Conservation (phyloP, 495 filamentous ascomycete genomes). For the Platismatia glauca region DNA sequence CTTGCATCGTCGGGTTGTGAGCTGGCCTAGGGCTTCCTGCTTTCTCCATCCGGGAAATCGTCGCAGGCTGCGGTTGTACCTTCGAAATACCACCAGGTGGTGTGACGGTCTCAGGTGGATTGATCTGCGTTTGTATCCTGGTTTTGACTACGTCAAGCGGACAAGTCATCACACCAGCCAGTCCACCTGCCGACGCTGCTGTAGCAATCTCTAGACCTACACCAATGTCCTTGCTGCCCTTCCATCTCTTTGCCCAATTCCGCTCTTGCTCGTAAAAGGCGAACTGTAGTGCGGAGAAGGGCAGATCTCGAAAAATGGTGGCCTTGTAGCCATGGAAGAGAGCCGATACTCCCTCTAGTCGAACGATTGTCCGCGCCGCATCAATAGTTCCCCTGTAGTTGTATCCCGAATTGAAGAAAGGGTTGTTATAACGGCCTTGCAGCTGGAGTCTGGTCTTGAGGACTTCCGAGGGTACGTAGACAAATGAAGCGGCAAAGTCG, state of each 20-base stretch:
- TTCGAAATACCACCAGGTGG: constrained; percentile 15
- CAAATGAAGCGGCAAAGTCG: constrained; percentile 80
- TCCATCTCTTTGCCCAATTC: constrained; percentile 64
- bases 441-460: constrained; percentile 91
- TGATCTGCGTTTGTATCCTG: constrained; percentile 88
- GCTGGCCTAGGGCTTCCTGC: background rate
- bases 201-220: constrained; percentile 78
- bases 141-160: constrained; percentile 98
- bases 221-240: constrained; percentile 69
- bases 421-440: constrained; percentile 92
- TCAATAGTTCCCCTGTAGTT: constrained; percentile 78
- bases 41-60: constrained; percentile 8
- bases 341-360: constrained; percentile 69
- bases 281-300: constrained; percentile 92
- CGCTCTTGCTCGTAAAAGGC: constrained; percentile 97
- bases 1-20: background rate
- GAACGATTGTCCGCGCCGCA: constrained; percentile 74
- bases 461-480: constrained; percentile 95
- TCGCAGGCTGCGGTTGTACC: constrained; percentile 13
- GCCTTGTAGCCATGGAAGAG: constrained; percentile 91
- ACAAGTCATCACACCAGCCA: constrained; percentile 90
- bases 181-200: constrained; percentile 81
- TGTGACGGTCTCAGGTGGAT: constrained; percentile 33
- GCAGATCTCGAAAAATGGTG: constrained; percentile 88
- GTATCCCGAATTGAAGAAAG: constrained; percentile 83